A percentile compares a stretch with the other conserved stretches of the same genome.
These are phyloP conservation scores for Euphrasia confusa DNA, from an alignment of 257 asterid species.

Conservation along the genomic window DNA sequence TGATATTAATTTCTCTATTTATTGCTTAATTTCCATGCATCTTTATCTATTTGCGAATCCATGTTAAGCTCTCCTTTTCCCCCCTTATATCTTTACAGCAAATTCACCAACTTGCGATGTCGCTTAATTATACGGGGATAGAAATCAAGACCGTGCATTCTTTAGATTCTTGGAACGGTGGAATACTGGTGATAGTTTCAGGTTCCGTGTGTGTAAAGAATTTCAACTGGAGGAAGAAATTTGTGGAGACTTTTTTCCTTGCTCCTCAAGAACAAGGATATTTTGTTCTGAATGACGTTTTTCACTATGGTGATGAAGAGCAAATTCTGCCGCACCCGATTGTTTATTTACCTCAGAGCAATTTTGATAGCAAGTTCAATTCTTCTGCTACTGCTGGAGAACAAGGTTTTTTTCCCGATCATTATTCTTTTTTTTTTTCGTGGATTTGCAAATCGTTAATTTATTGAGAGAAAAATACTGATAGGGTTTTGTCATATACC, in stretches of 20 bases:
- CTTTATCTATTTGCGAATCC: neutral
- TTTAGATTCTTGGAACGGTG: conserved; percentile 71
- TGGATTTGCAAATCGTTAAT: neutral
- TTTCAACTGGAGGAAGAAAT: conserved; percentile 54
- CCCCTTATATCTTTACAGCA: conserved; percentile 40
- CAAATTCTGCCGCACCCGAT: conserved; percentile 51
- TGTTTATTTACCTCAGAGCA: conserved; percentile 48
- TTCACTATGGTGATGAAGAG: conserved; percentile 66
- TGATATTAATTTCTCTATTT: neutral
- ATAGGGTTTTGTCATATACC: neutral
- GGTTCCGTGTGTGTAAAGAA: conserved; percentile 56
- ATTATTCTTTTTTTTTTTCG: neutral
- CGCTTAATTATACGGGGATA: conserved; percentile 54
- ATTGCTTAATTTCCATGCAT: neutral
- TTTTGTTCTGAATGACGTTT: conserved; percentile 71
- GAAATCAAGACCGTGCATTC: conserved; percentile 76
- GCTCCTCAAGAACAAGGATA: conserved; percentile 84
- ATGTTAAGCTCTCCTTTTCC: conserved; percentile 3
- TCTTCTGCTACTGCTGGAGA: conserved; percentile 41
- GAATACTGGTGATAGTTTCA: conserved; percentile 75
- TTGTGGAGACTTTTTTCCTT: conserved; percentile 69
- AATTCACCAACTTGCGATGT: conserved; percentile 59
- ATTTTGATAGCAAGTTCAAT: conserved; percentile 45
- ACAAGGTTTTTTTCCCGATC: conserved; percentile 39
- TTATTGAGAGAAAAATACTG: neutral